Evolutionary conservation across 257 asterid genomes (phyloP).

Genomic region (Coffea canephora): DNA sequence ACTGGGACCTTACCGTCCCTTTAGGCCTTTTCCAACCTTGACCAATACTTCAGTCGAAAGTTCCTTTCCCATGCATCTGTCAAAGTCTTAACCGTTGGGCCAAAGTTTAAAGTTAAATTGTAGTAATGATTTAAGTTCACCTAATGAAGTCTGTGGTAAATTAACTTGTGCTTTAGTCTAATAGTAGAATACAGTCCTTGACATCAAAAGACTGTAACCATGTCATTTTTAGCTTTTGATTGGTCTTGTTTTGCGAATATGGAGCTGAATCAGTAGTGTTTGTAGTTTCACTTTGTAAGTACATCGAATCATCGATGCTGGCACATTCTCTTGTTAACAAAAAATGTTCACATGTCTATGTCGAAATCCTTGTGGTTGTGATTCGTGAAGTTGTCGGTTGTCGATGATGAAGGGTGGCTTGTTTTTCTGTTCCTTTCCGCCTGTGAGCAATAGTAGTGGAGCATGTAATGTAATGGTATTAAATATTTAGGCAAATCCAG

Average conservation of each 20-base stretch:
- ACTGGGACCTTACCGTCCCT: neutral
- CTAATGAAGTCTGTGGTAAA: neutral
- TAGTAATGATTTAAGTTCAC: neutral
- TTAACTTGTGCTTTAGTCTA: neutral
- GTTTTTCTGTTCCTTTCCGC: constrained; percentile 2
- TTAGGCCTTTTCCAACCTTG: constrained; percentile 14
- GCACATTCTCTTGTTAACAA: too few relatives aligned
- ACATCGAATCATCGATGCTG: too few relatives aligned
- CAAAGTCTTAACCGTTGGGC: neutral
- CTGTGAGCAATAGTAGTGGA: neutral
- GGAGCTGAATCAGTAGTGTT: neutral
- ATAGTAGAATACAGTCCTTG: neutral
- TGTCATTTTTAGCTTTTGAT: neutral
- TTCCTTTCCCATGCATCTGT: neutral
- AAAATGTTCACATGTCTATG: constrained; percentile 4
- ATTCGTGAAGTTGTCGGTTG: constrained; percentile 1
- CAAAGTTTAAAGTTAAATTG: neutral
- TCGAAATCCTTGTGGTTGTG: constrained; percentile 5
- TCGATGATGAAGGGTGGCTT: neutral
- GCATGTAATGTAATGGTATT: neutral
- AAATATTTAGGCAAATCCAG: constrained; percentile 3
- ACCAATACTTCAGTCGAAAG: neutral
- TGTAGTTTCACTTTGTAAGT: neutral
- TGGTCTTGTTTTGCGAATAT: neutral
- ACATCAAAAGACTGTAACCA: neutral